phyloP scores from a whole-genome alignment of 129 eudicot species.

The Helichrysum umbraculigerum region DNA sequence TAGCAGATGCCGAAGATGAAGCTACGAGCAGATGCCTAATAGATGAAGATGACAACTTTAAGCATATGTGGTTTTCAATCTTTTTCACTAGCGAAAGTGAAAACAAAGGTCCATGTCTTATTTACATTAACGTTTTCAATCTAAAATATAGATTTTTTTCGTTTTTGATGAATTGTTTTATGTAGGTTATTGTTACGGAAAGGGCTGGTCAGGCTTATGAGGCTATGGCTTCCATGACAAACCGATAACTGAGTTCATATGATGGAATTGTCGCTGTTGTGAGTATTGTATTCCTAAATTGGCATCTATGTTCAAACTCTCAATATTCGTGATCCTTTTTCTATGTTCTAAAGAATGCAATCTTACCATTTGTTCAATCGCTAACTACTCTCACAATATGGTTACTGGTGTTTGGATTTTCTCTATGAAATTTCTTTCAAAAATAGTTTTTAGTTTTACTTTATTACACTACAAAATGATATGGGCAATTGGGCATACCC shows the following conservation, averaged over 20 bases:
- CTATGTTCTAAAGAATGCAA: too few relatives aligned
- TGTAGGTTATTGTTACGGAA: slow-evolving; percentile 78
- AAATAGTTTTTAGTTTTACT: background rate
- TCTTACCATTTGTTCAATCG: too few relatives aligned
- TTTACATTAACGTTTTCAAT: background rate
- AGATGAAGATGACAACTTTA: too few relatives aligned
- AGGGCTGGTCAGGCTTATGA: slow-evolving; percentile 91
- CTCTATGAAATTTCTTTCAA: background rate
- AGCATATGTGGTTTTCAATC: too few relatives aligned
- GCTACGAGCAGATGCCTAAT: too few relatives aligned
- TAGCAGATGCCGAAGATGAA: too few relatives aligned
- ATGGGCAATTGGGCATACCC: too few relatives aligned
- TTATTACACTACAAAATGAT: too few relatives aligned
- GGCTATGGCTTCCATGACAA: slow-evolving; percentile 67
- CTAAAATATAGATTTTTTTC: background rate
- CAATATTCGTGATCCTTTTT: background rate
- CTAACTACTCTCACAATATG: too few relatives aligned
- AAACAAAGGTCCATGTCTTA: slow-evolving; percentile 61
- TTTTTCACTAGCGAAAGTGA: slow-evolving; percentile 80
- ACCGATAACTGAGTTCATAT: slow-evolving; percentile 59
- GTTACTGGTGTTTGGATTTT: too few relatives aligned
- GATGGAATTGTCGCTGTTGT: slow-evolving; percentile 91
- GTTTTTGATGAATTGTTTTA: slow-evolving; percentile 20
- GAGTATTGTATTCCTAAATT: slow-evolving; percentile 39
- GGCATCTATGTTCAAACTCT: background rate